Percentiles rank a stretch among this genome's conserved stretches.
Evolutionary conservation across 495 filamentous ascomycete genomes (phyloP).

Genomic region (Choiromyces venosus): DNA sequence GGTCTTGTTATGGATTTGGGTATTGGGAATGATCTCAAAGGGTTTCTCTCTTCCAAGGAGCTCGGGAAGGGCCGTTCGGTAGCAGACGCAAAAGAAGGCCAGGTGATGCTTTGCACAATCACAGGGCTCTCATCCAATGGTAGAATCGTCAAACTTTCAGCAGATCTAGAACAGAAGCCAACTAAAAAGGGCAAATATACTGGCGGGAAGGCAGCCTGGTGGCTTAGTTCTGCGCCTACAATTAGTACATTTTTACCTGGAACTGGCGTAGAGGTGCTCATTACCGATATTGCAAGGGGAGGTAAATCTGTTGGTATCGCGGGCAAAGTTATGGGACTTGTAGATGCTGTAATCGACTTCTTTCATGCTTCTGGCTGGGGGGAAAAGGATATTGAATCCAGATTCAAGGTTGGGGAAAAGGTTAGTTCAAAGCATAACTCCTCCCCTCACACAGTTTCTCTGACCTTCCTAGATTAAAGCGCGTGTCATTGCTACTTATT

Average conservation of each 20-base stretch:
- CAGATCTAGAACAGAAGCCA: conserved; percentile 56
- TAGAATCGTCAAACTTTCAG: conserved; percentile 80
- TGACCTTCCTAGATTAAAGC: conserved; percentile 56
- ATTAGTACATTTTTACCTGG: conserved; percentile 87
- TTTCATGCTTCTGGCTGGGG: conserved; percentile 64
- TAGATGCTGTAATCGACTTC: conserved; percentile 83
- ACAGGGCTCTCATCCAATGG: conserved; percentile 68
- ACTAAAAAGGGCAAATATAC: conserved; percentile 54
- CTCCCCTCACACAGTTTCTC: conserved; percentile 1
- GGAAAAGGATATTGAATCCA: conserved; percentile 61
- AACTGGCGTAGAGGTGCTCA: conserved; percentile 75
- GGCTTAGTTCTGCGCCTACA: conserved; percentile 68
- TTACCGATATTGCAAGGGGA: conserved; percentile 62
- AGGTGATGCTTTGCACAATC: conserved; percentile 76
- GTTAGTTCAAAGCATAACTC: conserved; percentile 12
- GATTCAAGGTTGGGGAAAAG: conserved; percentile 73
- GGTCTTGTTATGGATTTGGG: conserved; percentile 90
- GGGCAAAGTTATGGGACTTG: conserved; percentile 86
- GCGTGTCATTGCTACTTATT: conserved; percentile 76
- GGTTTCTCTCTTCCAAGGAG: conserved; percentile 87
- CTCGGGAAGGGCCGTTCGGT: conserved; percentile 56
- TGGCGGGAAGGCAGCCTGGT: conserved; percentile 58
- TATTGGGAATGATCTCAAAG: conserved; percentile 62
- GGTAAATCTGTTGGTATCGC: conserved; percentile 44
- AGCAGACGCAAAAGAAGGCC: conserved; percentile 64